Conservation (phyloP, 2,329 filamentous ascomycete genomes). For the Penicillium sp. region DNA sequence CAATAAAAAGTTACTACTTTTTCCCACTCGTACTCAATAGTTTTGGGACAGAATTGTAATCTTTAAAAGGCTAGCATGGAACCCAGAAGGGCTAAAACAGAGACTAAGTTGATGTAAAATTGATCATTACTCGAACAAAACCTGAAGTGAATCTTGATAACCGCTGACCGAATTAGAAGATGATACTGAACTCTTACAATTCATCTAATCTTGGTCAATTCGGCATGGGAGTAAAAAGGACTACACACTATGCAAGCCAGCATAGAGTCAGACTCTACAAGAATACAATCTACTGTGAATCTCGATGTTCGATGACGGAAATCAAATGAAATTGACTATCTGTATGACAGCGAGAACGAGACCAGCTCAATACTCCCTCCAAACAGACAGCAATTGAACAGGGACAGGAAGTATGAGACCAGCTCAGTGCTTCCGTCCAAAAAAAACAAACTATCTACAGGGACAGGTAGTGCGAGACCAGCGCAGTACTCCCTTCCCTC, state of each 20-base stretch:
- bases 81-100: background rate
- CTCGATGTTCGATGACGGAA: too few species aligned
- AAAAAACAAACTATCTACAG: background rate
- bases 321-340: background rate
- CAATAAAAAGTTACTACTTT: too few species aligned
- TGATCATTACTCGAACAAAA: background rate
- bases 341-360: background rate
- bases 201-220: background rate
- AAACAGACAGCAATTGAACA: background rate
- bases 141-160: background rate
- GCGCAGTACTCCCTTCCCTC: slow-evolving; percentile 5
- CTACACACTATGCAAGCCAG: background rate
- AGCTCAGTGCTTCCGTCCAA: background rate
- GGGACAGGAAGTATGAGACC: slow-evolving; percentile 1
- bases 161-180: background rate
- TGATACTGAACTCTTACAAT: background rate
- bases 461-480: background rate
- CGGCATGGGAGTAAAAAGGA: background rate
- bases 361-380: slow-evolving; percentile 3
- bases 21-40: background rate
- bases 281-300: background rate
- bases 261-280: background rate
- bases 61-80: background rate
- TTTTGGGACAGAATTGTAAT: background rate
- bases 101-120: background rate